Percentiles rank a stretch among this genome's conserved stretches.
Conservation (phyloP, 768 basidiomycete species). For the Daedaleopsis sinensis region DNA sequence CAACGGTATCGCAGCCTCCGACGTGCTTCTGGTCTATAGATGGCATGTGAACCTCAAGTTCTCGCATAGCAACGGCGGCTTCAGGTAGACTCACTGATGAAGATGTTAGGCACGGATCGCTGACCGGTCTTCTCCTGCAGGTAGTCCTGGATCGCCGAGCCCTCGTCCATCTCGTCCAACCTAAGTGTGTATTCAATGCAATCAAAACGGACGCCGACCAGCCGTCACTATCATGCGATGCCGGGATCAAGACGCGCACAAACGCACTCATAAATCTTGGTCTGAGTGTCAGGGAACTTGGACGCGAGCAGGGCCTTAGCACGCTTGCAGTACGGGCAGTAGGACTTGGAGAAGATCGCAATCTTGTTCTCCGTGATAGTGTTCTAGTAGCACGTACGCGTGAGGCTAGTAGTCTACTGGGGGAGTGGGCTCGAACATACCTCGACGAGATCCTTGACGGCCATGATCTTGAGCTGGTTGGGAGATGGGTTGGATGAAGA, state of each 20-base stretch:
- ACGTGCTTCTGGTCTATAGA: slow-evolving; percentile 52
- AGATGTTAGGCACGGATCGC: slow-evolving; percentile 76
- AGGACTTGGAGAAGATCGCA: slow-evolving; percentile 44
- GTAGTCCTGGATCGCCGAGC: slow-evolving; percentile 65
- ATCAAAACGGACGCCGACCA: no score
- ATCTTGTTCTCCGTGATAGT: slow-evolving; percentile 42
- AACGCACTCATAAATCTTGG: slow-evolving; percentile 41
- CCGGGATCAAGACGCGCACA: neutral
- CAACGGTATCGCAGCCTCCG: slow-evolving; percentile 42
- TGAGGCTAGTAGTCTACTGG: neutral
- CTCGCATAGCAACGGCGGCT: no score
- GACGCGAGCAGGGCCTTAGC: slow-evolving; percentile 41
- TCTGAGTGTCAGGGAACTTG: slow-evolving; percentile 32
- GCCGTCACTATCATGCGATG: no score
- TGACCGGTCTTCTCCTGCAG: slow-evolving; percentile 65
- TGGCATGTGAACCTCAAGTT: neutral
- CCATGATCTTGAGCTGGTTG: slow-evolving; percentile 35
- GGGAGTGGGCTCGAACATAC: slow-evolving; percentile 29
- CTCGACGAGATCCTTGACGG: slow-evolving; percentile 43
- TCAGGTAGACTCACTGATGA: slow-evolving; percentile 54
- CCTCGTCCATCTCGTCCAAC: slow-evolving; percentile 62
- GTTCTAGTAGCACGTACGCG: slow-evolving; percentile 21
- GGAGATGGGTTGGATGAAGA: slow-evolving; percentile 37
- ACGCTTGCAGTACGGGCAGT: slow-evolving; percentile 43
- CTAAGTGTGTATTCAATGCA: slow-evolving; percentile 34